A percentile compares a stretch with the other conserved stretches of the same genome.
Conservation (phyloP, 345 rosid genomes). For the Ceriops zippeliana region DNA sequence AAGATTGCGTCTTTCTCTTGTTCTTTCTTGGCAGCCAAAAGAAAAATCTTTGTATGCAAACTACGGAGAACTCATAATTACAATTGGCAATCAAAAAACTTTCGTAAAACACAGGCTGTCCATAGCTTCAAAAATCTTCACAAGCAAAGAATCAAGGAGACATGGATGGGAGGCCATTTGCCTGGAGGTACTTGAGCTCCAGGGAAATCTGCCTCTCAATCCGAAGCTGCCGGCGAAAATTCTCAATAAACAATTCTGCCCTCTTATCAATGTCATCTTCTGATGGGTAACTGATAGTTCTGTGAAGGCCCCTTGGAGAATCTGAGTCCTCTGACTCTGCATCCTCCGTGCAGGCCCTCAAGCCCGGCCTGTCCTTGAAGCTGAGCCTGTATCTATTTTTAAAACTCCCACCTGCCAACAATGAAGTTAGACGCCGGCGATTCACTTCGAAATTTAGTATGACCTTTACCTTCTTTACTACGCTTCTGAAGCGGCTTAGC, state of each 20-base stretch:
- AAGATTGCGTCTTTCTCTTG: neutral
- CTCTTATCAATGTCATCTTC: constrained; percentile 66
- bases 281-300: constrained; percentile 50
- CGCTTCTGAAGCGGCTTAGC: constrained; percentile 56
- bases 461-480: constrained; percentile 63
- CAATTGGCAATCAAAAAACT: constrained; percentile 5
- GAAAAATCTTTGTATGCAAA: neutral
- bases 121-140: no score
- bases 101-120: constrained; percentile 2
- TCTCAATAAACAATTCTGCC: constrained; percentile 74
- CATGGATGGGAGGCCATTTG: constrained; percentile 12
- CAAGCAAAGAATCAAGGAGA: constrained; percentile 8
- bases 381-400: constrained; percentile 39
- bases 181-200: constrained; percentile 47
- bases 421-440: constrained; percentile 49
- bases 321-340: constrained; percentile 15
- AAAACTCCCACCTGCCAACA: constrained; percentile 31
- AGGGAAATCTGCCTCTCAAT: constrained; percentile 80
- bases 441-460: constrained; percentile 43
- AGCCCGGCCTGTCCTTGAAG: constrained; percentile 59
- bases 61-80: neutral
- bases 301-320: constrained; percentile 26
- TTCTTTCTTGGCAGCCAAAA: neutral
- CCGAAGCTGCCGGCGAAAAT: constrained; percentile 70
- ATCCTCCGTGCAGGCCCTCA: constrained; percentile 36